A percentile compares a stretch with the other conserved stretches of the same genome.
Conservation (phyloP, 345 rosid species). For the Mallotus nudiflorus region DNA sequence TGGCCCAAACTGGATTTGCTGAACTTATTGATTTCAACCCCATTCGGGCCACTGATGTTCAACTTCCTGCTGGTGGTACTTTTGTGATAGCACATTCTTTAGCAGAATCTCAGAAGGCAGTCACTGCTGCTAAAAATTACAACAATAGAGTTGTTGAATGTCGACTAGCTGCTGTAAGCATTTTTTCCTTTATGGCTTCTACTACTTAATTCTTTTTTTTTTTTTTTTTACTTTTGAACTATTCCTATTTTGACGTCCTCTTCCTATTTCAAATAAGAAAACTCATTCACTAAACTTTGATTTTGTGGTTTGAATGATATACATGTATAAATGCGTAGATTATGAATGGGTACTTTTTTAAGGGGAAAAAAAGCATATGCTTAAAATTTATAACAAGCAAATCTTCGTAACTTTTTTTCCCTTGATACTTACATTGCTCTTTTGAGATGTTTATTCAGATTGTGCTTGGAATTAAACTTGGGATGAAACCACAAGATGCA, state of each 20-base stretch:
- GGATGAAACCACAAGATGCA: constrained; percentile 78
- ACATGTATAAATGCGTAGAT: background rate
- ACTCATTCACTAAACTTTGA: background rate
- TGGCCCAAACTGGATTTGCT: constrained; percentile 96
- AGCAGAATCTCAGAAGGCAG: constrained; percentile 95
- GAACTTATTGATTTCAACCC: constrained; percentile 99
- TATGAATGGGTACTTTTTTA: no score
- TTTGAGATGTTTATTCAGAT: constrained; percentile 50
- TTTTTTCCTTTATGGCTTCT: constrained; percentile 1
- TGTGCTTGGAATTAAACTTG: constrained; percentile 78
- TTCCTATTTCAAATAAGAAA: background rate
- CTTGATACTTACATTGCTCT: constrained; percentile 14
- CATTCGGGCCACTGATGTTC: constrained; percentile 88
- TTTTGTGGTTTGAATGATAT: background rate
- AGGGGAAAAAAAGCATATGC: no score
- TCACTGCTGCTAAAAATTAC: constrained; percentile 94
- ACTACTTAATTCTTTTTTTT: background rate
- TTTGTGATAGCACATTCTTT: constrained; percentile 93
- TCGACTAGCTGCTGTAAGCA: constrained; percentile 84
- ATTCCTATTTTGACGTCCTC: background rate
- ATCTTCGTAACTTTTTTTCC: background rate
- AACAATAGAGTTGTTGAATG: constrained; percentile 98
- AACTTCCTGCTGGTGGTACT: constrained; percentile 94
- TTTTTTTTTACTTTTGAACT: background rate
- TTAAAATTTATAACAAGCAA: no score